Evolutionary conservation across 805 yeast species (phyloP), one percentile per base, ranked within the genome.

Genomic region (Wickerhamiella australiensis): DNA sequence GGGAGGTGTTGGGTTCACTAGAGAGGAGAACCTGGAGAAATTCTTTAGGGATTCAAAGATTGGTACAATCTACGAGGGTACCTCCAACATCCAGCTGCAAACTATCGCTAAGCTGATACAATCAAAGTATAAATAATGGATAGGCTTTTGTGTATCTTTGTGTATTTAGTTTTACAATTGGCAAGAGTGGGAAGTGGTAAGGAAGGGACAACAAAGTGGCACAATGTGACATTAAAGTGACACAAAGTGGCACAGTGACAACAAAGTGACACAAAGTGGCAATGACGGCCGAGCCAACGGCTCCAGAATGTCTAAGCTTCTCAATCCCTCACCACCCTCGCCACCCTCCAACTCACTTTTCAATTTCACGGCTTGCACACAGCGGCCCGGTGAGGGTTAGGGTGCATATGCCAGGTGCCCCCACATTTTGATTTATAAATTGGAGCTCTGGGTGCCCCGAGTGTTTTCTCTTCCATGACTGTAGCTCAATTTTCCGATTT

Each of bases 1-100:
- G 72, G 73, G 73, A 22, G 73, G 73, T 18, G 71, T 70, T 18
- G 73, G 73, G 15, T 69, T 68, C 59, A 69, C 73, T 21, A 60
- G 73, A 47, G 73, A 70, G 26, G 70, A 67, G 51, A 51, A 56
- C 5, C 59, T 66, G 23, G 73, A 69, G 59, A 69, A 70, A 64
- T 70, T 65, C 58, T 69, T 60, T 57, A 61, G 73, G 26, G 73
- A 69, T 53, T 58, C 73, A 21, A 69, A 69, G 65, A 69, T 69
- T 50, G 73, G 73, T 22, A 61, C 72, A 6, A 69, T 69, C 42
- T 69, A 69, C 53, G 73, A 69, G 56, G 73, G 73, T 18, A 69
- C 73, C 12, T 61, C 71, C 23, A 69, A 69, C 56, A 69, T 69
- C 53, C 73, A 69, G 57, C 61, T 68, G 49, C 68, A 61, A 56